phyloP scores from a whole-genome alignment of 306 rosid genomes.

The Vigna mungo region DNA sequence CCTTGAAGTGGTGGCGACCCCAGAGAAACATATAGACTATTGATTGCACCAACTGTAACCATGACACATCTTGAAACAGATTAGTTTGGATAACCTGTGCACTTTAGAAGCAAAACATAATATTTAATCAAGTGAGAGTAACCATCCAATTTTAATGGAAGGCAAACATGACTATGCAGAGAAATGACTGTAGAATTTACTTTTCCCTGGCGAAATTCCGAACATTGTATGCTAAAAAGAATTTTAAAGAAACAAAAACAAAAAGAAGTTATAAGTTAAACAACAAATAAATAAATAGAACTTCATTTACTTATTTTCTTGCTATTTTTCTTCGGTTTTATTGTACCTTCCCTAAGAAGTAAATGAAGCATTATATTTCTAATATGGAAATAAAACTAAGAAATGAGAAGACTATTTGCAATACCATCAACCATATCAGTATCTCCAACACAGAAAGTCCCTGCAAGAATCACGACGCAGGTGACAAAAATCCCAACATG shows the following conservation, averaged over 20 bases:
- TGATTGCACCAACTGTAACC: constrained; percentile 65
- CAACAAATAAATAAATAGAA: background rate
- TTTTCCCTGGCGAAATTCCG: background rate
- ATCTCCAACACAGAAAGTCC: constrained; percentile 56
- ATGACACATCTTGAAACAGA: constrained; percentile 1
- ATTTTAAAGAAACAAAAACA: background rate
- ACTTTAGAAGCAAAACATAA: constrained; percentile 3
- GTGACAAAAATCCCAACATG: constrained; percentile 52
- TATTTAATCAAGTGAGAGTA: constrained; percentile 21
- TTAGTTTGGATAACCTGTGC: background rate
- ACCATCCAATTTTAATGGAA: constrained; percentile 13
- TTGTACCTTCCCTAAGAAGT: constrained; percentile 14
- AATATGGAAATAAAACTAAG: background rate
- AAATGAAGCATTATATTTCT: constrained; percentile 8
- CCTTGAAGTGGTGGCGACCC: constrained; percentile 76
- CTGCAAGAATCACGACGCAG: constrained; percentile 54
- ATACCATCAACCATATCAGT: constrained; percentile 81
- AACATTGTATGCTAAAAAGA: background rate
- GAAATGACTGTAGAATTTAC: constrained; percentile 1
- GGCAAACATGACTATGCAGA: background rate
- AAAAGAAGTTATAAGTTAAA: no score
- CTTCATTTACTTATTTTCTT: background rate
- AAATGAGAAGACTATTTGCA: constrained; percentile 38
- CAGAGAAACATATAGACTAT: constrained; percentile 63
- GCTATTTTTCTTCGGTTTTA: background rate